phyloP scores from a whole-genome alignment of 2,329 filamentous ascomycete genomes.

The Sclerotinia glacialis region DNA sequence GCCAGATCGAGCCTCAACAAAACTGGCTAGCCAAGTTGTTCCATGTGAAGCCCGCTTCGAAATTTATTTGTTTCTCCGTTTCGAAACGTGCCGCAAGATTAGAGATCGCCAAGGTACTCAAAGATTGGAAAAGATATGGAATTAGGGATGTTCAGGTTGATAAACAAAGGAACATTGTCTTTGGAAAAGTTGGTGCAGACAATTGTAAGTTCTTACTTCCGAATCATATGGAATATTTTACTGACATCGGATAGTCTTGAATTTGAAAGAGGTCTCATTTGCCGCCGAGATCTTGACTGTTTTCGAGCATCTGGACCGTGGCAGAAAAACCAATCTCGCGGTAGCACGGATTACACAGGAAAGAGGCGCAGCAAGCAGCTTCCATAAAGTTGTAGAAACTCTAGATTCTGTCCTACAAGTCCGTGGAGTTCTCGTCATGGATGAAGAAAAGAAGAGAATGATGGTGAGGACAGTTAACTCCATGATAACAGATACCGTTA shows the following conservation, averaged over 20 bases:
- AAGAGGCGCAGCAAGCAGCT: slow-evolving; percentile 85
- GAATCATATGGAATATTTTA: background rate
- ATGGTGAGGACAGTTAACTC: slow-evolving; percentile 63
- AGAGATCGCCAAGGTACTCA: slow-evolving; percentile 71
- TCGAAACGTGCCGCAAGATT: slow-evolving; percentile 71
- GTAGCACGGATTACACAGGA: slow-evolving; percentile 86
- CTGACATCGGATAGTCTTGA: slow-evolving; percentile 56
- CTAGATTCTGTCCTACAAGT: slow-evolving; percentile 66
- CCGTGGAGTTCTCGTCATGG: slow-evolving; percentile 65
- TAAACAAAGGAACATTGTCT: slow-evolving; percentile 74
- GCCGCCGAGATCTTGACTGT: slow-evolving; percentile 85
- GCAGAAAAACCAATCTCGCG: slow-evolving; percentile 70
- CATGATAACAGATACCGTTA: slow-evolving; percentile 11
- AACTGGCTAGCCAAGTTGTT: slow-evolving; percentile 90
- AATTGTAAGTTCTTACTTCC: slow-evolving; percentile 64
- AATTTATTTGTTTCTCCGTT: slow-evolving; percentile 71
- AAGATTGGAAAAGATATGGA: slow-evolving; percentile 60
- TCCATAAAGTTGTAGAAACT: slow-evolving; percentile 77
- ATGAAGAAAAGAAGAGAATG: slow-evolving; percentile 64
- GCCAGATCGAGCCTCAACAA: slow-evolving; percentile 63
- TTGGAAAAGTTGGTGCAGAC: slow-evolving; percentile 68
- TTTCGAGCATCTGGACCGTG: slow-evolving; percentile 57
- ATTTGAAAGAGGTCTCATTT: slow-evolving; percentile 84
- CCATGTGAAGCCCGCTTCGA: slow-evolving; percentile 78
- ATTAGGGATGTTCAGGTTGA: slow-evolving; percentile 76